These are phyloP conservation scores for Fusarium decemcellulare DNA, from an alignment of 2,329 filamentous ascomycete species.

Conservation along the genomic window DNA sequence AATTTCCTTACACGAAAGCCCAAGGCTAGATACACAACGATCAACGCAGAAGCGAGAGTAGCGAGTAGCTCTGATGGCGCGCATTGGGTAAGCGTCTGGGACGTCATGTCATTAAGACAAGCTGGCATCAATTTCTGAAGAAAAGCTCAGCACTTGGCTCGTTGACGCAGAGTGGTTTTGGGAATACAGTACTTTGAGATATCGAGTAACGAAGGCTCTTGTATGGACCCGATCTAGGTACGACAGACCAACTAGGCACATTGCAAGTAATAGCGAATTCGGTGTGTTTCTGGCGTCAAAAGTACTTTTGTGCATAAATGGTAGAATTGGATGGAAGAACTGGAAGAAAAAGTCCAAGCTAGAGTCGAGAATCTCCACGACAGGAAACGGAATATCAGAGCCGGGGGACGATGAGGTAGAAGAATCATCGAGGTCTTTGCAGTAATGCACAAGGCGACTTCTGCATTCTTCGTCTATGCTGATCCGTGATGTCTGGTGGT, in stretches of 20 bases:
- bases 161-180: not conserved
- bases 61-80: not conserved
- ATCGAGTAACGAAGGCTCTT: constrained; percentile 5
- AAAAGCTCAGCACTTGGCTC: not conserved
- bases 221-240: constrained; percentile 10
- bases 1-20: constrained; percentile 15
- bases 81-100: not conserved
- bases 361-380: constrained; percentile 20
- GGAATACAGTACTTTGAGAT: constrained; percentile 7
- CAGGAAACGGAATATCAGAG: not conserved
- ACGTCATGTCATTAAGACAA: constrained; percentile 5
- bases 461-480: constrained; percentile 14
- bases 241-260: constrained; percentile 24
- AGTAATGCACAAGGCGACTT: constrained; percentile 5
- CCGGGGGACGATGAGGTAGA: not conserved
- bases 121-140: constrained; percentile 1
- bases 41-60: constrained; percentile 9
- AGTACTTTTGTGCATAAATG: constrained; percentile 22
- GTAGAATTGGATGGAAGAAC: constrained; percentile 23
- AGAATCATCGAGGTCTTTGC: constrained; percentile 11
- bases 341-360: constrained; percentile 27
- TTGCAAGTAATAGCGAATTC: constrained; percentile 16
- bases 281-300: constrained; percentile 13
- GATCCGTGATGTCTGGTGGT: not conserved
- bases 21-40: constrained; percentile 12